Percentiles rank a stretch among this genome's conserved stretches.
Conservation (phyloP, 768 basidiomycete genomes). For the Mycena amicta region DNA sequence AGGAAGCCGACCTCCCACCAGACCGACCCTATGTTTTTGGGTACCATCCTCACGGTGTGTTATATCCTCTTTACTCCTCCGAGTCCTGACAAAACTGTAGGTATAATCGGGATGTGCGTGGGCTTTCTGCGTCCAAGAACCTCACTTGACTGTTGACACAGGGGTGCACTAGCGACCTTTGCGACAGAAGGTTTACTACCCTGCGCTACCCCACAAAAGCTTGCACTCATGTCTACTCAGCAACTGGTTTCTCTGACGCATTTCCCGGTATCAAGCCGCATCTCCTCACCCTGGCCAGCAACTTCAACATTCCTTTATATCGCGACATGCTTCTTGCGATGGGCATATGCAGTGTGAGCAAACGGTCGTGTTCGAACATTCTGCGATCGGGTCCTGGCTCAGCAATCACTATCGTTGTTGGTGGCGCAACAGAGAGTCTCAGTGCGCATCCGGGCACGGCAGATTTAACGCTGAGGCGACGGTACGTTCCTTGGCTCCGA, state of each 20-base stretch:
- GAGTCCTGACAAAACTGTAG: slow-evolving; percentile 40
- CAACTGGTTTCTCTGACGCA: slow-evolving; percentile 84
- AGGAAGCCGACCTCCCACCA: slow-evolving; percentile 91
- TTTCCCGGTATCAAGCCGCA: slow-evolving; percentile 95
- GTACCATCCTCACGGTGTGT: slow-evolving; percentile 93
- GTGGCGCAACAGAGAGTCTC: slow-evolving; percentile 93
- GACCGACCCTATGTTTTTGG: slow-evolving; percentile 96
- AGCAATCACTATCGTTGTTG: slow-evolving; percentile 93
- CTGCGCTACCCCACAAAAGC: not conserved
- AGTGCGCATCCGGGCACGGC: slow-evolving; percentile 97
- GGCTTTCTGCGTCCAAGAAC: not conserved
- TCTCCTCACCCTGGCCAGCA: slow-evolving; percentile 85
- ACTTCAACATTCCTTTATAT: slow-evolving; percentile 92
- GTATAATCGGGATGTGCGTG: slow-evolving; percentile 95
- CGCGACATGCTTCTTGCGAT: slow-evolving; percentile 86
- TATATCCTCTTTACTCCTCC: not conserved
- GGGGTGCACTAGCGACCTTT: slow-evolving; percentile 96
- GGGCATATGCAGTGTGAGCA: slow-evolving; percentile 93
- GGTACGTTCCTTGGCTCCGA: slow-evolving; percentile 58
- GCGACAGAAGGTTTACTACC: slow-evolving; percentile 78
- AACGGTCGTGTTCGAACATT: slow-evolving; percentile 87
- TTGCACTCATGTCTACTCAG: slow-evolving; percentile 39
- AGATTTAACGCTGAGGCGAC: slow-evolving; percentile 76
- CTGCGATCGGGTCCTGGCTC: slow-evolving; percentile 61
- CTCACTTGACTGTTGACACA: slow-evolving; percentile 30